Evolutionary conservation across 2,329 filamentous ascomycete species (phyloP).

Genomic region (Penicillium italicum): DNA sequence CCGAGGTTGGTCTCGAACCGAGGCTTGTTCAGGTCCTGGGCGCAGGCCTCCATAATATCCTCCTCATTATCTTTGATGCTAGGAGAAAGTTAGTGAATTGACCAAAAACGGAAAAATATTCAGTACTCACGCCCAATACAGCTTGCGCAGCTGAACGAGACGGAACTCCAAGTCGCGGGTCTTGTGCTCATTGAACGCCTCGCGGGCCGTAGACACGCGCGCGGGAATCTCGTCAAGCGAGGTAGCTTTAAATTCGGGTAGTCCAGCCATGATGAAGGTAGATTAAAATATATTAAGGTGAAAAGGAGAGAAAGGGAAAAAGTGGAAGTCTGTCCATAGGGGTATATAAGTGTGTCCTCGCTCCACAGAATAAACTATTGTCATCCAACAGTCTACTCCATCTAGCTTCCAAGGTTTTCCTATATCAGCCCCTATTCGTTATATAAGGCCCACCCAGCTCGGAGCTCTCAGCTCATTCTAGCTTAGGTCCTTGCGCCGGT

Average conservation of each 20-base stretch:
- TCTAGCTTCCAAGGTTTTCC: too few relatives aligned
- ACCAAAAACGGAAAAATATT: not conserved
- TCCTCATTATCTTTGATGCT: conserved; percentile 70
- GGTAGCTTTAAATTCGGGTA: conserved; percentile 57
- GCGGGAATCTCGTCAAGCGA: conserved; percentile 62
- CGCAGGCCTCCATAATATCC: conserved; percentile 69
- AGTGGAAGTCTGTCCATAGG: not conserved
- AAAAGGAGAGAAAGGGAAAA: not conserved
- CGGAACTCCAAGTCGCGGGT: conserved; percentile 81
- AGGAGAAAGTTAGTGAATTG: conserved; percentile 4
- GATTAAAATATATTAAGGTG: not conserved
- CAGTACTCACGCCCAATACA: conserved; percentile 76
- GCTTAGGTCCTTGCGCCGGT: not conserved
- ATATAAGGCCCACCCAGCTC: not conserved
- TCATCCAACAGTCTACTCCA: too few relatives aligned
- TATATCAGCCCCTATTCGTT: not conserved
- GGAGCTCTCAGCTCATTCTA: conserved; percentile 3
- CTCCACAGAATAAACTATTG: not conserved
- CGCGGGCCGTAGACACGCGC: conserved; percentile 59
- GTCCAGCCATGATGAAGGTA: conserved; percentile 28
- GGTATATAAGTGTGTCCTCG: not conserved
- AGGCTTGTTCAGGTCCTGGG: conserved; percentile 74
- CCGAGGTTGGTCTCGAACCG: conserved; percentile 67
- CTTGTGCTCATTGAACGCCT: conserved; percentile 72
- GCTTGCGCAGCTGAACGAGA: conserved; percentile 79